Percentiles rank a stretch among this genome's conserved stretches.
These are phyloP conservation scores for Cutaneotrichosporon mucoides DNA, from an alignment of 1,284 basidiomycete species.

Conservation along the genomic window DNA sequence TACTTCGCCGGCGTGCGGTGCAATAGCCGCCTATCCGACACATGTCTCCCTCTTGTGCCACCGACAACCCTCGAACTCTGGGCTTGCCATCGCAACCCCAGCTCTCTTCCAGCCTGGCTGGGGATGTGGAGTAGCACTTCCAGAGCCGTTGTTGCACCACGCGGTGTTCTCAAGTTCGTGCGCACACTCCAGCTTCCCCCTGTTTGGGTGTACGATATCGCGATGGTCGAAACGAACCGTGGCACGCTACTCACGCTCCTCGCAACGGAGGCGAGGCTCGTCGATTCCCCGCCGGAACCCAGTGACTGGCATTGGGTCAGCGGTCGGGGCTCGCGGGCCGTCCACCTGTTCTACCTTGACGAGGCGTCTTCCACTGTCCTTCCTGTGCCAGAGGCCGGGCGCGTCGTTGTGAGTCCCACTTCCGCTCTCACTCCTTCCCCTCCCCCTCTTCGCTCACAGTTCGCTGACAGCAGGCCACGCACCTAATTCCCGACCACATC, in stretches of 20 bases:
- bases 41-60: neutral
- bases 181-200: neutral
- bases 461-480: neutral
- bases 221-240: neutral
- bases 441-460: too few species aligned
- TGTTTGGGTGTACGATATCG: constrained; percentile 1
- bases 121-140: too few species aligned
- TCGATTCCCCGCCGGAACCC: too few species aligned
- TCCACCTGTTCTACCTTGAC: constrained; percentile 4
- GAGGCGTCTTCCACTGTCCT: neutral
- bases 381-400: neutral
- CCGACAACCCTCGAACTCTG: neutral
- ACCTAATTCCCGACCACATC: neutral
- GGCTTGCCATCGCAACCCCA: too few species aligned
- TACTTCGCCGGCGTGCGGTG: neutral
- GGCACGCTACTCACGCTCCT: neutral
- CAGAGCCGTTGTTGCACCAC: neutral
- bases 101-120: too few species aligned
- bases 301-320: neutral
- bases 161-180: neutral
- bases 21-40: neutral
- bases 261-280: too few species aligned
- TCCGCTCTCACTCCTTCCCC: neutral
- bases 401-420: neutral
- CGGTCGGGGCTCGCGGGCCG: neutral